A percentile compares a stretch with the other conserved stretches of the same genome.
Conservation (phyloP, 805 yeast genomes). For the Millerozyma miso region DNA sequence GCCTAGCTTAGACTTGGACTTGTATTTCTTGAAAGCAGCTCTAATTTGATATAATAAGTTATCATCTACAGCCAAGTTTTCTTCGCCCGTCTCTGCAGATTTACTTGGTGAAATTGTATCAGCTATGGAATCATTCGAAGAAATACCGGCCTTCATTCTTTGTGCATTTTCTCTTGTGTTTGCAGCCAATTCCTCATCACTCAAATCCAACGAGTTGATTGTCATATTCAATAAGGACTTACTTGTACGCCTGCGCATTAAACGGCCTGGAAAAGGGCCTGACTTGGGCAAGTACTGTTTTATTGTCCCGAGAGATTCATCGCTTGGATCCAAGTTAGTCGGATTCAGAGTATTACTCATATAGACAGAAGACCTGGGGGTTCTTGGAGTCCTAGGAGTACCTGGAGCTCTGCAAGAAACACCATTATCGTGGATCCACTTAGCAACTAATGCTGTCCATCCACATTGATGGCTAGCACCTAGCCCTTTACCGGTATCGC, state of each 20-base stretch:
- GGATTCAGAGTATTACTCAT: conserved; percentile 13
- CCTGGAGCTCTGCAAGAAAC: conserved; percentile 56
- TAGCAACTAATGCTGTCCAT: conserved; percentile 92
- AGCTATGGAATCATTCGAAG: conserved; percentile 16
- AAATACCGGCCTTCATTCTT: conserved; percentile 15
- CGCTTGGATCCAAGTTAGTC: conserved; percentile 9
- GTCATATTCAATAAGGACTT: conserved; percentile 67
- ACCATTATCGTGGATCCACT: conserved; percentile 88
- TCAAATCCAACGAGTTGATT: conserved; percentile 60
- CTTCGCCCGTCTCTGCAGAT: conserved; percentile 26
- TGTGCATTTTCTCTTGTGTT: conserved; percentile 12
- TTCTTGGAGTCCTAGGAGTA: conserved; percentile 34
- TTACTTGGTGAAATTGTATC: conserved; percentile 17
- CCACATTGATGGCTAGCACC: conserved; percentile 96
- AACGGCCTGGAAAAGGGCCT: conserved; percentile 49
- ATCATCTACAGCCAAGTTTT: conserved; percentile 25
- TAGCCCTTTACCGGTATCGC: conserved; percentile 89
- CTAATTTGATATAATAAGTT: conserved; percentile 33
- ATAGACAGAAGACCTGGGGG: conserved; percentile 21
- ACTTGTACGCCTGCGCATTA: conserved; percentile 68
- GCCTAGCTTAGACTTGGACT: conserved; percentile 10
- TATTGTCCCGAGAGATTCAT: conserved; percentile 29
- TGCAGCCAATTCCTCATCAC: conserved; percentile 48
- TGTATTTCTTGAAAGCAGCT: conserved; percentile 32
- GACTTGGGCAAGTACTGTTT: conserved; percentile 40